Percentiles rank a stretch among this genome's conserved stretches.
These are phyloP conservation scores for Tolypocladium sp. DNA, from an alignment of 2,329 filamentous ascomycete species.

Conservation along the genomic window DNA sequence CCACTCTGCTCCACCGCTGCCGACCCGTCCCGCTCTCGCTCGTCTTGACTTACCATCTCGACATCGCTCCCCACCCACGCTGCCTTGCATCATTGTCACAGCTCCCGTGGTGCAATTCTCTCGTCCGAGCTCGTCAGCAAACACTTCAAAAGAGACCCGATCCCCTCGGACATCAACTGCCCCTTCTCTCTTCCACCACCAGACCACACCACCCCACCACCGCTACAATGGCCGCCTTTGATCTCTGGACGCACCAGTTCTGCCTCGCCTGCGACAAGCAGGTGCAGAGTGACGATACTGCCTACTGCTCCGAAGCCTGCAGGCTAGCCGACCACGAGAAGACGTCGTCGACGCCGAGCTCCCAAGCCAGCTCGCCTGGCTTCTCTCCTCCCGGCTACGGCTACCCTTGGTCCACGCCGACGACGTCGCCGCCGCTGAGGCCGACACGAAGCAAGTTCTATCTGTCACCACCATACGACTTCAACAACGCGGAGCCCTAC, in stretches of 20 bases:
- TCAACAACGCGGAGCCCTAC: conserved; percentile 53
- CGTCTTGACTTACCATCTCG: conserved; percentile 10
- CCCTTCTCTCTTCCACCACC: conserved; percentile 7
- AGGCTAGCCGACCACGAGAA: conserved; percentile 80
- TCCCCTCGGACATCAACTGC: conserved; percentile 2
- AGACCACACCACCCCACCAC: conserved; percentile 8
- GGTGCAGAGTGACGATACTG: conserved; percentile 63
- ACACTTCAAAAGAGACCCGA: conserved; percentile 1
- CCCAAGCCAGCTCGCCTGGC: conserved; percentile 48
- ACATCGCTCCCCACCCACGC: conserved; percentile 2
- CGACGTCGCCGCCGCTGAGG: conserved; percentile 3
- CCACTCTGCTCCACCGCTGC: background rate
- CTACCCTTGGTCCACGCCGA: conserved; percentile 38
- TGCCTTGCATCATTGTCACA: background rate
- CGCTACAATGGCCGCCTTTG: conserved; percentile 43
- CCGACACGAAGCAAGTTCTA: conserved; percentile 43
- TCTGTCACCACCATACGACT: conserved; percentile 69
- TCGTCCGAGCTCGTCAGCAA: background rate
- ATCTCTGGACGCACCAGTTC: conserved; percentile 79
- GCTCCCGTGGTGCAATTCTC: background rate
- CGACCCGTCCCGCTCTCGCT: conserved; percentile 7
- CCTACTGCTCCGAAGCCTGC: conserved; percentile 91
- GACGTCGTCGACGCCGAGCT: conserved; percentile 47
- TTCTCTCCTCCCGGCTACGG: conserved; percentile 33
- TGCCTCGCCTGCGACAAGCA: conserved; percentile 84